phyloP scores from a whole-genome alignment of 345 rosid species.

The Dimocarpus longan region DNA sequence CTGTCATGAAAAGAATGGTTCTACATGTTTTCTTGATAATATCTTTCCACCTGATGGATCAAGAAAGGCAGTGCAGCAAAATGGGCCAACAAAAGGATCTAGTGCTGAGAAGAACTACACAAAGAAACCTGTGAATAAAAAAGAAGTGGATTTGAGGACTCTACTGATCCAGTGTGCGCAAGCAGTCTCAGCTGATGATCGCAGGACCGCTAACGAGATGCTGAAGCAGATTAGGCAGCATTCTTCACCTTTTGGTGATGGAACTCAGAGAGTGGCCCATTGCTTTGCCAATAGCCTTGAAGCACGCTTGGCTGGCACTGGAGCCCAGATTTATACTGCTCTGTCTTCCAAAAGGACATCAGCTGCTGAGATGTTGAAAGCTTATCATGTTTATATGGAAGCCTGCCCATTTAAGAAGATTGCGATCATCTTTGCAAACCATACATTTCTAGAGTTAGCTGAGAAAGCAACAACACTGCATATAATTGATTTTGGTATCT shows the following conservation, averaged over 20 bases:
- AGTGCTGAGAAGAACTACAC: conserved; percentile 39
- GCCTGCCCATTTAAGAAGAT: conserved; percentile 66
- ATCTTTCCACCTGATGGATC: conserved; percentile 20
- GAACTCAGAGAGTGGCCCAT: conserved; percentile 78
- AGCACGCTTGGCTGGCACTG: conserved; percentile 71
- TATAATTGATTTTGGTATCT: conserved; percentile 77
- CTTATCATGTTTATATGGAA: conserved; percentile 52
- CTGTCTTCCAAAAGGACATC: conserved; percentile 48
- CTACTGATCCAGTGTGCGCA: conserved; percentile 79
- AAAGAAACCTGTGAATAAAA: conserved; percentile 44
- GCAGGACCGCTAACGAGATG: conserved; percentile 61
- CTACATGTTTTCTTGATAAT: conserved; percentile 22
- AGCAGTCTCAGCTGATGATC: conserved; percentile 66
- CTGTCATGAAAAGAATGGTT: conserved; percentile 8
- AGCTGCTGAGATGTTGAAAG: conserved; percentile 65
- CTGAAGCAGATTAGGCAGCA: conserved; percentile 74
- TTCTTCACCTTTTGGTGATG: conserved; percentile 69
- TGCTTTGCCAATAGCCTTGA: conserved; percentile 78
- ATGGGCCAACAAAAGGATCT: conserved; percentile 33
- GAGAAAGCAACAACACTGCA: conserved; percentile 56
- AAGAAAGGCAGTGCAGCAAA: conserved; percentile 25
- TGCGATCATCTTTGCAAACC: conserved; percentile 58
- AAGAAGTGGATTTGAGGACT: conserved; percentile 71
- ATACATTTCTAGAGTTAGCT: conserved; percentile 47
- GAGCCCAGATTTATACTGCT: conserved; percentile 49